Percentiles rank a stretch among this genome's conserved stretches.
These are phyloP conservation scores for Megacollybia marginata DNA, from an alignment of 768 basidiomycete species.

Conservation along the genomic window DNA sequence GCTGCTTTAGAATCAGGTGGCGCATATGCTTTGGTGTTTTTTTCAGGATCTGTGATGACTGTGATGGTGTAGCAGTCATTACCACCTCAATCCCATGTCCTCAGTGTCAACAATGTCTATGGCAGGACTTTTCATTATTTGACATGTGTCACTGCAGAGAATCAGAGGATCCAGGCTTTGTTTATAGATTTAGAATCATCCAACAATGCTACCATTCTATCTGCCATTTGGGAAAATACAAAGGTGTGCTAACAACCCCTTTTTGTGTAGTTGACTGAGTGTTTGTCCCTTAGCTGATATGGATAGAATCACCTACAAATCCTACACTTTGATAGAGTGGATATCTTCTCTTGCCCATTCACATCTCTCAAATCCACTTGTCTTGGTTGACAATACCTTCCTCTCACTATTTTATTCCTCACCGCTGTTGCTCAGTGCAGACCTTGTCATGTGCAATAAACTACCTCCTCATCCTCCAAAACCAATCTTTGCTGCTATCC, in stretches of 20 bases:
- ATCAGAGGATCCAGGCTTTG: constrained; percentile 62
- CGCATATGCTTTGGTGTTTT: constrained; percentile 66
- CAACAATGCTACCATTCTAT: constrained; percentile 55
- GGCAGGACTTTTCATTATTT: constrained; percentile 90
- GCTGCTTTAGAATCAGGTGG: constrained; percentile 77
- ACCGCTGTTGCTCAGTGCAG: constrained; percentile 78
- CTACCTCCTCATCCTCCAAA: too few relatives aligned
- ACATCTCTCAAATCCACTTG: constrained; percentile 59
- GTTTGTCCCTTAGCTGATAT: constrained; percentile 55
- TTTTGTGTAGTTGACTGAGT: not conserved
- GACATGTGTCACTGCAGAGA: constrained; percentile 50
- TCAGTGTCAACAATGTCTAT: constrained; percentile 90
- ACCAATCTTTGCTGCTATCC: too few relatives aligned
- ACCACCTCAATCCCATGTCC: constrained; percentile 67
- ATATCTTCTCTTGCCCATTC: constrained; percentile 60
- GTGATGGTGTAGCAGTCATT: constrained; percentile 75
- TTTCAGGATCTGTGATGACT: constrained; percentile 82
- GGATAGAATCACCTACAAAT: constrained; percentile 95
- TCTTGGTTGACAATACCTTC: constrained; percentile 94
- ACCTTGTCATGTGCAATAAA: constrained; percentile 77
- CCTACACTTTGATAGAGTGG: constrained; percentile 80
- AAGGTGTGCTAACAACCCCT: constrained; percentile 43
- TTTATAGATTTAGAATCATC: constrained; percentile 77
- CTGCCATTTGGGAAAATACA: constrained; percentile 67
- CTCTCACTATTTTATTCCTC: constrained; percentile 87